phyloP scores from a whole-genome alignment of 768 basidiomycete species.

The Mrakia gelida region DNA sequence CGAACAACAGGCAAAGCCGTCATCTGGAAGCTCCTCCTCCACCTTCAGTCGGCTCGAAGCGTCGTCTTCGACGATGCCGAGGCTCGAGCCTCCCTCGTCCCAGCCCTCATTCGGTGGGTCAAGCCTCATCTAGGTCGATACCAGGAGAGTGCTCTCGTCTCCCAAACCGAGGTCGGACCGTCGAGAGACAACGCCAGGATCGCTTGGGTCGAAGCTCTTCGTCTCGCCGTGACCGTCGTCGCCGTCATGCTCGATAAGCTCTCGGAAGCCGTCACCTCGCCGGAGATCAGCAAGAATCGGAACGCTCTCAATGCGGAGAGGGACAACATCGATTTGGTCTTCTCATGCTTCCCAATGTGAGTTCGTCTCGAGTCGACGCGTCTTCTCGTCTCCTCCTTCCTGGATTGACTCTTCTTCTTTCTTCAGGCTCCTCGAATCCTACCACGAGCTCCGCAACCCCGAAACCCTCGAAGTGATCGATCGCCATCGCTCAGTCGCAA shows the following conservation, averaged over 20 bases:
- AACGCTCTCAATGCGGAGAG: slow-evolving; percentile 70
- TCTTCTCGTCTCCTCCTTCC: not conserved
- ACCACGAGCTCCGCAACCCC: slow-evolving; percentile 71
- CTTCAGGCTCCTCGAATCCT: slow-evolving; percentile 74
- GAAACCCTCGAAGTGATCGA: slow-evolving; percentile 66
- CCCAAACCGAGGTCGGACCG: slow-evolving; percentile 25
- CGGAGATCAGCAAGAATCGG: slow-evolving; percentile 55
- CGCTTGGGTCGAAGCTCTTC: slow-evolving; percentile 62
- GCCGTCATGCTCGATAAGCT: slow-evolving; percentile 77
- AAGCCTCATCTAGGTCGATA: slow-evolving; percentile 90
- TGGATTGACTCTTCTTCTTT: not conserved
- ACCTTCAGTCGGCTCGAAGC: slow-evolving; percentile 82
- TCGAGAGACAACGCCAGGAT: slow-evolving; percentile 11
- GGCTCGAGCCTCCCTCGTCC: slow-evolving; percentile 72
- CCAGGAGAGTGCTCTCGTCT: slow-evolving; percentile 67
- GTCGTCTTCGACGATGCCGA: slow-evolving; percentile 79
- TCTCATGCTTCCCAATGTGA: slow-evolving; percentile 77
- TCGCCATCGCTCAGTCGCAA: slow-evolving; percentile 57
- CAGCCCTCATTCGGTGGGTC: slow-evolving; percentile 86
- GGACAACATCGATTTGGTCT: slow-evolving; percentile 80
- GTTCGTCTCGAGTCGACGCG: slow-evolving; percentile 34
- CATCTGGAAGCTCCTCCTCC: slow-evolving; percentile 90
- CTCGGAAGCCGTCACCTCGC: slow-evolving; percentile 66
- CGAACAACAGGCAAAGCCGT: slow-evolving; percentile 78
- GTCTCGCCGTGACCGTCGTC: slow-evolving; percentile 73